Conservation (phyloP, 2,329 filamentous ascomycete genomes). For the Leptographium radiaticola region DNA sequence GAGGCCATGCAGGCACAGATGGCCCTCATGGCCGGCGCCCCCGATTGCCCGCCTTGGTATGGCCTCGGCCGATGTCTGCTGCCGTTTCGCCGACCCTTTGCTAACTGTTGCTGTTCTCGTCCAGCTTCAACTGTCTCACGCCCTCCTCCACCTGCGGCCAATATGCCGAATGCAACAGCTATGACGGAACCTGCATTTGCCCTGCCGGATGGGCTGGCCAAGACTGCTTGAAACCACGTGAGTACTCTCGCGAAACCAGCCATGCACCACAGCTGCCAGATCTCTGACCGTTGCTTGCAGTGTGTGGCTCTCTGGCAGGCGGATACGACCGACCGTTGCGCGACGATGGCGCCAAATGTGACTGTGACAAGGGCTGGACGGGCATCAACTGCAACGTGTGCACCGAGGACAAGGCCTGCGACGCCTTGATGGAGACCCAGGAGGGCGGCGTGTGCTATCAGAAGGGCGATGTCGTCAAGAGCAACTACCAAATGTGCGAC, state of each 20-base stretch:
- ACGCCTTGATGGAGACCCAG: constrained; percentile 72
- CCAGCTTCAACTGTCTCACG: constrained; percentile 93
- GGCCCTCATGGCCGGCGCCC: constrained; percentile 58
- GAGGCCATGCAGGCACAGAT: constrained; percentile 53
- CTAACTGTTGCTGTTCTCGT: constrained; percentile 1
- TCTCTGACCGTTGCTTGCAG: constrained; percentile 18
- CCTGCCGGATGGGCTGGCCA: constrained; percentile 87
- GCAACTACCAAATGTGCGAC: constrained; percentile 96
- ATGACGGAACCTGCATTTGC: constrained; percentile 85
- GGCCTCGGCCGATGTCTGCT: constrained; percentile 6
- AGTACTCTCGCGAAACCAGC: constrained; percentile 13
- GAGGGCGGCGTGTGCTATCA: constrained; percentile 85
- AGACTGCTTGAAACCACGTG: constrained; percentile 75
- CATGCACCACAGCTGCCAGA: neutral
- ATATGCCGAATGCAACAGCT: constrained; percentile 77
- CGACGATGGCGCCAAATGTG: constrained; percentile 47
- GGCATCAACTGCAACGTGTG: constrained; percentile 99
- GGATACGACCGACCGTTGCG: constrained; percentile 69
- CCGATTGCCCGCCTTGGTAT: constrained; percentile 68
- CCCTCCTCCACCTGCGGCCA: constrained; percentile 86
- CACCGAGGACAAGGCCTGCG: constrained; percentile 67
- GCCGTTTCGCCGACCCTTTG: neutral
- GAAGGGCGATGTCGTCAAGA: constrained; percentile 76
- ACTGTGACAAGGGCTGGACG: constrained; percentile 86
- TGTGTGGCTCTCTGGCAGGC: constrained; percentile 78